A percentile compares a stretch with the other conserved stretches of the same genome.
Conservation (phyloP, 2,329 filamentous ascomycete species). For the Scopulariopsis brevicaulis region DNA sequence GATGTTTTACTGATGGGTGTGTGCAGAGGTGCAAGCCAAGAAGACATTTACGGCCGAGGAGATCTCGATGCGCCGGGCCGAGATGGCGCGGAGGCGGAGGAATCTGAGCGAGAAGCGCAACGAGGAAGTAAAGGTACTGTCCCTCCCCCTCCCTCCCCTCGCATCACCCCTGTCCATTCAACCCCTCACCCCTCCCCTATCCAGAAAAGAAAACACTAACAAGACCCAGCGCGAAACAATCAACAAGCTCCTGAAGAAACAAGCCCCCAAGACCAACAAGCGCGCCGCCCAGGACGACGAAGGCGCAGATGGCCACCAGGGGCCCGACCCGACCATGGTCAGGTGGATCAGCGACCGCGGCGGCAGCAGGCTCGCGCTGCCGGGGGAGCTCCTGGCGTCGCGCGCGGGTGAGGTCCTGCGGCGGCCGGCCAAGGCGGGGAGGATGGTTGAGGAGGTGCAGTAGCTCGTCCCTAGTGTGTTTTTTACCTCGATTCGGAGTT, state of each 20-base stretch:
- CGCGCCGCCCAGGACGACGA: constrained; percentile 25
- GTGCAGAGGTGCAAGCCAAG: constrained; percentile 50
- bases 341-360: constrained; percentile 60
- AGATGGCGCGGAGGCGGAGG: constrained; percentile 49
- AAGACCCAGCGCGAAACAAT: constrained; percentile 68
- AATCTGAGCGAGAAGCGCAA: constrained; percentile 55
- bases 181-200: neutral
- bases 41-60: constrained; percentile 51
- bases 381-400: constrained; percentile 54
- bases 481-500: neutral
- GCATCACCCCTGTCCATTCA: no score
- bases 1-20: neutral
- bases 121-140: constrained; percentile 47
- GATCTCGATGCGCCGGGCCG: constrained; percentile 47
- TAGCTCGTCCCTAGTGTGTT: constrained; percentile 12
- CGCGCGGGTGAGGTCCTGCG: constrained; percentile 51
- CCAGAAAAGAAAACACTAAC: neutral
- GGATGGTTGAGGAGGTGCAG: constrained; percentile 44
- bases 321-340: constrained; percentile 49
- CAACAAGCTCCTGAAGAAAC: constrained; percentile 80
- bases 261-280: constrained; percentile 62
- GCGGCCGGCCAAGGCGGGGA: constrained; percentile 21
- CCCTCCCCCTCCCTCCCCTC: neutral
- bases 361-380: constrained; percentile 52
- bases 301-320: constrained; percentile 34